Evolutionary conservation across 768 basidiomycete species (phyloP).

Genomic region (Panellus pusillus): DNA sequence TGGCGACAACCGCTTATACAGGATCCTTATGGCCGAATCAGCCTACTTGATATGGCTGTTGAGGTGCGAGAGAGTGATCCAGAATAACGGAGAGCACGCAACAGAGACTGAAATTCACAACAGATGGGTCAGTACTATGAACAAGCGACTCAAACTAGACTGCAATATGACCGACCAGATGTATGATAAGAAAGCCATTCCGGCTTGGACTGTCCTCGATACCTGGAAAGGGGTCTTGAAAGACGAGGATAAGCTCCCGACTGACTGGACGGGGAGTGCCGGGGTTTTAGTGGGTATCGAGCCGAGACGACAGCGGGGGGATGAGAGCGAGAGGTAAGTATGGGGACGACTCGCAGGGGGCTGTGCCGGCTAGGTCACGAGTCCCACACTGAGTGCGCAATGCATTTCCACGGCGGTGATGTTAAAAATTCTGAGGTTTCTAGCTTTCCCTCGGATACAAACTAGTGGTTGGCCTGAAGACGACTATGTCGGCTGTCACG

Average conservation of each 20-base stretch:
- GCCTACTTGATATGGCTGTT: conserved; percentile 24
- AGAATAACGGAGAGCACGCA: background rate
- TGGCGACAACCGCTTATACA: conserved; percentile 8
- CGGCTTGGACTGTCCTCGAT: background rate
- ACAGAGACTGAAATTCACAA: conserved; percentile 7
- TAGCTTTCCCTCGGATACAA: background rate
- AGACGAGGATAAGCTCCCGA: conserved; percentile 12
- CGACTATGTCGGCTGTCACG: too few species aligned
- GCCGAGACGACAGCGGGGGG: background rate
- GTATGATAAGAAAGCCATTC: conserved; percentile 10
- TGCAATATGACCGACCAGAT: conserved; percentile 1
- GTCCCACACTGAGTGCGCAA: conserved; percentile 9
- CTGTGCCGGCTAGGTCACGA: conserved; percentile 4
- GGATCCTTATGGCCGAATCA: conserved; percentile 20
- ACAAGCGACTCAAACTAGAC: conserved; percentile 10
- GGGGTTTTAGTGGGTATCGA: conserved; percentile 28
- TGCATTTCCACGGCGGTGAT: background rate
- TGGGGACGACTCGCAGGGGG: background rate
- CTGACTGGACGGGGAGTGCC: conserved; percentile 13
- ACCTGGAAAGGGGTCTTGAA: conserved; percentile 17
- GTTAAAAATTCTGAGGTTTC: background rate
- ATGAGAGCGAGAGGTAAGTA: conserved; percentile 2
- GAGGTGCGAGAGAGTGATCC: conserved; percentile 19
- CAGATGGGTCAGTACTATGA: conserved; percentile 15
- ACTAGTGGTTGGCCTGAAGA: too few species aligned